A percentile compares a stretch with the other conserved stretches of the same genome.
Conservation (phyloP, 176 grass and related monocot genomes). For the Microstegium vimineum region DNA sequence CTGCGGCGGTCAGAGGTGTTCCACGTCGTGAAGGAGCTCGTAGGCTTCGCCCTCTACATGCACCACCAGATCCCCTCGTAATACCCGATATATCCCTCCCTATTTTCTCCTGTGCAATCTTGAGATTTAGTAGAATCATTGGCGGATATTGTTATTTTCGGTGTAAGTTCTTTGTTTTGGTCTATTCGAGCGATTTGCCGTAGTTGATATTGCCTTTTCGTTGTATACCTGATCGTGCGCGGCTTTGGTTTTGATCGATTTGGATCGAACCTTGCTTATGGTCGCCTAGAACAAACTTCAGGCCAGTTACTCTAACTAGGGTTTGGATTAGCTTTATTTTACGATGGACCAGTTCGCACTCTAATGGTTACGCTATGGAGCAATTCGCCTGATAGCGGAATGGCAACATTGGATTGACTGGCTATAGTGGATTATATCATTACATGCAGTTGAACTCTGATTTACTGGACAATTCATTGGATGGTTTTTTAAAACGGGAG, state of each 20-base stretch:
- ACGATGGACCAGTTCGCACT: background rate
- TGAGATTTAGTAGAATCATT: background rate
- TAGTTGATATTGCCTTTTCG: background rate
- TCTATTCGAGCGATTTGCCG: background rate
- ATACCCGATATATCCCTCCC: background rate
- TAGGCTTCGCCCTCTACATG: conserved; percentile 96
- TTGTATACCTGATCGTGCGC: background rate
- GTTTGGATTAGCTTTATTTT: background rate
- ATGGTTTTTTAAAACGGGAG: background rate
- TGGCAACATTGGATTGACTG: background rate
- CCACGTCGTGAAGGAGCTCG: conserved; percentile 80
- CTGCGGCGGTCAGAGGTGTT: conserved; percentile 71
- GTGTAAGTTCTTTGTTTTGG: background rate
- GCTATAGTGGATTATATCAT: background rate
- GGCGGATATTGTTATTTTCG: background rate
- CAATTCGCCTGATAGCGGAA: background rate
- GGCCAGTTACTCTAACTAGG: background rate
- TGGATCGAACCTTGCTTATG: background rate
- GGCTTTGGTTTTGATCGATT: background rate
- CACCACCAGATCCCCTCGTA: conserved; percentile 95
- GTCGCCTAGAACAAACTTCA: background rate
- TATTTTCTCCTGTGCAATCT: background rate
- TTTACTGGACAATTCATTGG: background rate
- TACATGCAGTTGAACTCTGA: background rate
- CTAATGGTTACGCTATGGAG: background rate